Conservation (phyloP, 228 moss, liverwort and hornwort species). For the Sphagnum fallax region DNA sequence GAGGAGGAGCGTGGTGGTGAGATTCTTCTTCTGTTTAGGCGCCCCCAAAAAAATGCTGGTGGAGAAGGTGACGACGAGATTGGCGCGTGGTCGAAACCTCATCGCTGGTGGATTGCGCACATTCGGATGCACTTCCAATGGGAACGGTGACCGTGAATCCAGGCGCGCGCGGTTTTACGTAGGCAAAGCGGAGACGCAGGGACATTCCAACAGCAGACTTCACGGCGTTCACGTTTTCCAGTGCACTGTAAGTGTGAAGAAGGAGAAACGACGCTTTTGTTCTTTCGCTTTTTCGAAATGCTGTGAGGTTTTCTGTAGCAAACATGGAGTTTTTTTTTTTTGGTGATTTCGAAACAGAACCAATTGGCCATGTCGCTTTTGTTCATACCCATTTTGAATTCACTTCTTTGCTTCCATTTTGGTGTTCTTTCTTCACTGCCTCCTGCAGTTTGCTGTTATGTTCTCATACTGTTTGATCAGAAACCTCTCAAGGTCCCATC, state of each 20-base stretch:
- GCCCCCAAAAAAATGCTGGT: constrained; percentile 15
- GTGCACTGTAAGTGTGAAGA: constrained; percentile 42
- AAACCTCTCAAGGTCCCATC: neutral
- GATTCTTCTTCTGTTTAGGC: too few relatives aligned
- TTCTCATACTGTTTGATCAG: neutral
- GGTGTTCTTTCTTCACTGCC: neutral
- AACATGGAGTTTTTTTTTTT: too few relatives aligned
- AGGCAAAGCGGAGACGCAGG: constrained; percentile 25
- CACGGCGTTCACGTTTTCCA: constrained; percentile 84
- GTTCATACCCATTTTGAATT: neutral
- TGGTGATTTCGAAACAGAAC: too few relatives aligned
- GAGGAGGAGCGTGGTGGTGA: too few relatives aligned
- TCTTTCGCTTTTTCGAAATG: too few relatives aligned
- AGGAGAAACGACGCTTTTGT: too few relatives aligned
- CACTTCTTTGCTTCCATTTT: neutral
- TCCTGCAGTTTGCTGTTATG: neutral
- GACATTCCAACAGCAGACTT: constrained; percentile 13
- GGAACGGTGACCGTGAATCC: constrained; percentile 27
- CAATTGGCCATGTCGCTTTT: neutral
- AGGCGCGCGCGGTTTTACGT: constrained; percentile 26
- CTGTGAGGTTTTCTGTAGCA: too few relatives aligned
- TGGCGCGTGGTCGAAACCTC: neutral
- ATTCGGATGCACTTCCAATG: constrained; percentile 27
- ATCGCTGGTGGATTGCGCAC: constrained; percentile 9
- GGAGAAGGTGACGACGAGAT: constrained; percentile 12